Percentiles rank a stretch among this genome's conserved stretches.
These are phyloP conservation scores for Coix lacrymajobi DNA, from an alignment of 176 grass and related monocot genomes.

Conservation along the genomic window DNA sequence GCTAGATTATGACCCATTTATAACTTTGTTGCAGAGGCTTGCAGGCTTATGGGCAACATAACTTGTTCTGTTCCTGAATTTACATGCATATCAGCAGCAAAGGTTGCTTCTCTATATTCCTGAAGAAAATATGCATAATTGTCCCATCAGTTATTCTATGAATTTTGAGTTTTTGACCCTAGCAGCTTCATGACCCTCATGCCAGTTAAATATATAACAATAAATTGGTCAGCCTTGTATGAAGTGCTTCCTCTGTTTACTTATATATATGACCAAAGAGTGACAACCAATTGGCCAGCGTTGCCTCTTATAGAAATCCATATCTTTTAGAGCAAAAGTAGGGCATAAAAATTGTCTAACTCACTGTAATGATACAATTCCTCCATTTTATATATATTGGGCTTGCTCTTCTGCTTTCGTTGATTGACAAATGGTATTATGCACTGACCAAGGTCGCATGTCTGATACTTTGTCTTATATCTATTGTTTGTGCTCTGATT, in stretches of 20 bases:
- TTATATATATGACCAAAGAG: not conserved
- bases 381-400: too few species aligned
- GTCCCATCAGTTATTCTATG: not conserved
- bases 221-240: not conserved
- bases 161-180: not conserved
- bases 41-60: slow-evolving; percentile 70
- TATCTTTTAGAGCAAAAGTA: not conserved
- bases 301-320: not conserved
- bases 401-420: too few species aligned
- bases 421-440: too few species aligned
- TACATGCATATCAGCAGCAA: slow-evolving; percentile 82
- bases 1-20: slow-evolving; percentile 10
- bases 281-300: not conserved
- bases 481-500: too few species aligned
- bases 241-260: not conserved
- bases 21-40: slow-evolving; percentile 61
- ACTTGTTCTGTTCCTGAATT: slow-evolving; percentile 87
- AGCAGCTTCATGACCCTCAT: not conserved
- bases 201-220: not conserved
- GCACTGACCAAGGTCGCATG: too few species aligned
- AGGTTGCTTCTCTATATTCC: slow-evolving; percentile 51
- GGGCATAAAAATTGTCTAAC: not conserved
- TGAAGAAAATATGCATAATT: slow-evolving; percentile 21
- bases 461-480: too few species aligned
- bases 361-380: too few species aligned